Evolutionary conservation across 306 rosid species (phyloP), one percentile per base, ranked within the genome.

Genomic region (Hylodesmum podocarpum): DNA sequence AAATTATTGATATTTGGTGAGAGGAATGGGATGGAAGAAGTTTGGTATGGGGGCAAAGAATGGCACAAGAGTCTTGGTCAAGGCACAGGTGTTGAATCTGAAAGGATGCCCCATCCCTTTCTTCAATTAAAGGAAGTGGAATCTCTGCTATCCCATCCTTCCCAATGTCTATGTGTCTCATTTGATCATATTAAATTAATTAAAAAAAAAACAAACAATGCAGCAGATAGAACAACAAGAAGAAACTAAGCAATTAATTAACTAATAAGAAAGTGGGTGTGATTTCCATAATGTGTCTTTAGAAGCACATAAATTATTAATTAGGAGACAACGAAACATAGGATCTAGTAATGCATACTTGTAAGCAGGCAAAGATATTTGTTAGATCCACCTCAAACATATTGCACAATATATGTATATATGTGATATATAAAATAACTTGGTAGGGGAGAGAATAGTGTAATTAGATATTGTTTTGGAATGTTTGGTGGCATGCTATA

Each of bases 81-180:
- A 90, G 84, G 91, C 75, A 78, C 89, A 86, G 87, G 73, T 84
- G 84, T 86, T 86, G 84, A 74, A 65, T 81, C 76, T 86, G 84
- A 64, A 75, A 83, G 76, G 74, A 76, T 85, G 90, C 84, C 91
- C 91, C 90, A 82, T 86, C 90, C 89, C 82, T 85, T 88, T 87
- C 90, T 85, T 73, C 85, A 86, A 87, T 83, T 83, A 77, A 84
- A 89, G 84, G 83, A 85, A 70, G 73, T 83, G 93, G 95, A 88
- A 91, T 91, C 95, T 88, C 90, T 91, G 91, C 90, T 81, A 73
- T 79, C 91, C 97, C 95, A 89, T 88, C 89, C 88, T 84, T 86
- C 82, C 86, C 89, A 75, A 79, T 83, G 88, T 78, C 88, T 82
- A 40, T 63, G 77, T 84, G 89, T 80, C 87, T 84, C 90, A 73